Base-by-base conservation (phyloP, 2,329 filamentous ascomycete species). In the Trichoderma brevicompactum region DNA sequence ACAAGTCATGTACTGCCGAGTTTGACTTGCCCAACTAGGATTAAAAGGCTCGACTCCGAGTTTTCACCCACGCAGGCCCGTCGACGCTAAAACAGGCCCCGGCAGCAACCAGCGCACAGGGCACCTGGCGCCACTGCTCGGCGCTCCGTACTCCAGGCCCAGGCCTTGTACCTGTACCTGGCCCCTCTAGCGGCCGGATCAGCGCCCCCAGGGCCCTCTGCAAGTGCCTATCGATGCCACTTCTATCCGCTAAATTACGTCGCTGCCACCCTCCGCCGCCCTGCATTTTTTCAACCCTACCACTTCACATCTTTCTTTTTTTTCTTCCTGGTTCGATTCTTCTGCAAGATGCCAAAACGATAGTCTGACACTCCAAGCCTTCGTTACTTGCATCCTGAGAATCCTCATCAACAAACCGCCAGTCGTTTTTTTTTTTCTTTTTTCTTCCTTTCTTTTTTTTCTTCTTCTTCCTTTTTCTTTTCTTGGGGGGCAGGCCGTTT, bases 171-270 rank as follows among this genome's bases (percentile, higher is more conserved):
- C 60, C 60, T 43, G 12, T 54, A 54, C 36, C 46, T 7, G 15
- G 23, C 13, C 2, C 46, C 46, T n/a, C 40, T 56, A 56, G 53
- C 50, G 61, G 61, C 61, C 61, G 53, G 50, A 55, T 56, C 61
- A 64, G 34, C 61, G 46, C 54, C 62, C 62, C 59, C 54, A 56
- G 62, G n/a, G 44, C 17, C 53, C 52, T 52, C 62, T 58, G 44
- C 62, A 55, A 58, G 54, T 58, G 53, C 46, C 44, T 46, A 40
- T 48, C 52, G 48, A 43, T 63, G 59, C 59, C 43, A 28, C 59
- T 36, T 63, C 59, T 52, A 52, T 50, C 62, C 54, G 46, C 62
- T 65, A 65, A 65, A 65, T 65, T 58, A 59, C 46, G 54, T 55
- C 62, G 46, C 53, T 59, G 44, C 62, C 62, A 23, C 56, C 55